Conservation (phyloP, 2,329 filamentous ascomycete species). For the Apiospora rasikravindrae region DNA sequence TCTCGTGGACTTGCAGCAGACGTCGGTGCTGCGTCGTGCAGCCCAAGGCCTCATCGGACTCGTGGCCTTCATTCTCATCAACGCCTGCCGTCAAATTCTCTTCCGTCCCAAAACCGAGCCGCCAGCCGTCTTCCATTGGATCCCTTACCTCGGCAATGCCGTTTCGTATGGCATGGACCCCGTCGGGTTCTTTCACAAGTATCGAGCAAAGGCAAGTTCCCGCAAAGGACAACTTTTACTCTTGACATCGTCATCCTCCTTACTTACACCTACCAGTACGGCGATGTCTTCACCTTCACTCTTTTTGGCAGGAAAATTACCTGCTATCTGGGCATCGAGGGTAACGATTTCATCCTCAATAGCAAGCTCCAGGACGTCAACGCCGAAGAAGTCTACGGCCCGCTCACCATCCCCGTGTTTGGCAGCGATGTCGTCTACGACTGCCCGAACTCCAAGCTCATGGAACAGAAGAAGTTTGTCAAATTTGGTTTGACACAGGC, state of each 20-base stretch:
- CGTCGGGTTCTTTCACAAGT: constrained; percentile 68
- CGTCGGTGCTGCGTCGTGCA: not conserved
- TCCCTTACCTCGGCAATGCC: constrained; percentile 71
- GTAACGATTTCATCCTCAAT: constrained; percentile 63
- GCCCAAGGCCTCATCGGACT: not conserved
- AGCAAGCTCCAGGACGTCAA: constrained; percentile 57
- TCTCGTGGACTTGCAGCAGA: not conserved
- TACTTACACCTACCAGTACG: constrained; percentile 41
- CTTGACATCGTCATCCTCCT: too few relatives aligned
- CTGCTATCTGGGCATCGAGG: constrained; percentile 53
- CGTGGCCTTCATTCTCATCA: constrained; percentile 19
- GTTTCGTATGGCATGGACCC: constrained; percentile 75
- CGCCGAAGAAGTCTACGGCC: constrained; percentile 59
- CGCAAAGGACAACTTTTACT: not conserved
- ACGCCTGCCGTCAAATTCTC: constrained; percentile 29
- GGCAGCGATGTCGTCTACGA: constrained; percentile 83
- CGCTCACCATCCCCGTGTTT: constrained; percentile 64
- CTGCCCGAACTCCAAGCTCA: constrained; percentile 81
- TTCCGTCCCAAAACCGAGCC: constrained; percentile 54
- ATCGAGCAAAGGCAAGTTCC: constrained; percentile 55
- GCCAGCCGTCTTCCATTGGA: constrained; percentile 63
- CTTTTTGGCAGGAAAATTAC: constrained; percentile 58
- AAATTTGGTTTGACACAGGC: constrained; percentile 72
- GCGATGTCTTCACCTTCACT: constrained; percentile 59
- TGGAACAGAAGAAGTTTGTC: constrained; percentile 88